Percentiles rank a stretch among this genome's conserved stretches.
Evolutionary conservation across 306 rosid species (phyloP).

Genomic region (Rubus parviflorus): DNA sequence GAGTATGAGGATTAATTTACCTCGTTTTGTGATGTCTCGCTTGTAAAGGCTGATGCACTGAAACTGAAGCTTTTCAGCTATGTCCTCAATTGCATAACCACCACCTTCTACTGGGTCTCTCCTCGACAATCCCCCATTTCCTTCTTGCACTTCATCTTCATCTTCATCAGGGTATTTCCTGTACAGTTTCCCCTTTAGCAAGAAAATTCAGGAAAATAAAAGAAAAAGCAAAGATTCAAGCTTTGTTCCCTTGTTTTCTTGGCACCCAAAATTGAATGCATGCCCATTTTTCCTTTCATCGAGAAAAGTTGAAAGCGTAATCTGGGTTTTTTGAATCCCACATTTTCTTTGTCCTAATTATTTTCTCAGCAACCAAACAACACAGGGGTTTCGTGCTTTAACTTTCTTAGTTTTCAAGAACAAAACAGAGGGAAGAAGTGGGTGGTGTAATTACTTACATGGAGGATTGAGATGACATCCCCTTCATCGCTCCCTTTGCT

Average conservation of each 20-base stretch:
- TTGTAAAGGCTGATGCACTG: slow-evolving; percentile 29
- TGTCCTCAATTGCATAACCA: slow-evolving; percentile 26
- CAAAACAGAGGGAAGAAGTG: not conserved
- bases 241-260: slow-evolving; percentile 1
- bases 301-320: slow-evolving; percentile 14
- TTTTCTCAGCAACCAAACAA: slow-evolving; percentile 20
- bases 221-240: not conserved
- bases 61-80: slow-evolving; percentile 23
- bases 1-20: slow-evolving; percentile 4
- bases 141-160: slow-evolving; percentile 22
- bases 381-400: slow-evolving; percentile 16
- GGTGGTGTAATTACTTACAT: slow-evolving; percentile 17
- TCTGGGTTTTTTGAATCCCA: not conserved
- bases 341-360: slow-evolving; percentile 6
- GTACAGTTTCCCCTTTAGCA: slow-evolving; percentile 3
- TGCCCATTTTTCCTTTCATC: slow-evolving; percentile 2
- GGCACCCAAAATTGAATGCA: not conserved
- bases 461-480: slow-evolving; percentile 11
- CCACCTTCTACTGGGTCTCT: slow-evolving; percentile 15
- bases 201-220: not conserved
- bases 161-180: slow-evolving; percentile 25
- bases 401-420: not conserved
- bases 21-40: slow-evolving; percentile 28
- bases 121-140: slow-evolving; percentile 7
- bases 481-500: slow-evolving; percentile 15